These are phyloP conservation scores for Lyophyllum atratum DNA, from an alignment of 768 basidiomycete genomes.

Conservation along the genomic window DNA sequence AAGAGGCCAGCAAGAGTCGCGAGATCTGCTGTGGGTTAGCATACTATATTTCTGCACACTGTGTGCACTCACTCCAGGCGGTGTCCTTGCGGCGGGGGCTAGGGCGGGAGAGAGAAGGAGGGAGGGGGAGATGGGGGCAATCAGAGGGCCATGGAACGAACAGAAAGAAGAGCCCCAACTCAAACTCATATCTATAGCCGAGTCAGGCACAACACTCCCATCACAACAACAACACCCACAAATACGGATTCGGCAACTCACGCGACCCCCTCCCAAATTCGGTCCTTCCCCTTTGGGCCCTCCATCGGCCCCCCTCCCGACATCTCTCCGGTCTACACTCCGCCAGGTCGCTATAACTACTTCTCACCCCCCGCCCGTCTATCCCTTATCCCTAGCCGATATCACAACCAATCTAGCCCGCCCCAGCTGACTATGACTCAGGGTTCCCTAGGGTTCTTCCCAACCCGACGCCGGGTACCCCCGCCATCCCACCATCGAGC, in stretches of 20 bases:
- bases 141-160: constrained; percentile 22
- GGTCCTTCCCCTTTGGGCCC: not conserved
- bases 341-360: not conserved
- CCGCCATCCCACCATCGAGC: not conserved
- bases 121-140: constrained; percentile 15
- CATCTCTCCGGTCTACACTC: not conserved
- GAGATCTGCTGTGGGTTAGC: constrained; percentile 58
- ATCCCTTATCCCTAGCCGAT: not conserved
- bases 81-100: constrained; percentile 50
- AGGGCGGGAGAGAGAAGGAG: constrained; percentile 32
- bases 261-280: not conserved
- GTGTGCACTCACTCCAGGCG: constrained; percentile 43
- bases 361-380: not conserved
- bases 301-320: not conserved
- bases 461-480: not conserved
- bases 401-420: no score
- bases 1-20: constrained; percentile 93
- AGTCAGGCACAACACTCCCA: constrained; percentile 9
- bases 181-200: constrained; percentile 21
- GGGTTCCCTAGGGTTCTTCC: no score
- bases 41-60: not conserved
- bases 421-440: no score
- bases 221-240: constrained; percentile 3
- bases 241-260: constrained; percentile 3
- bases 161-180: not conserved